Conservation (phyloP, 2,329 filamentous ascomycete genomes). For the Cordyceps fumosorosea region DNA sequence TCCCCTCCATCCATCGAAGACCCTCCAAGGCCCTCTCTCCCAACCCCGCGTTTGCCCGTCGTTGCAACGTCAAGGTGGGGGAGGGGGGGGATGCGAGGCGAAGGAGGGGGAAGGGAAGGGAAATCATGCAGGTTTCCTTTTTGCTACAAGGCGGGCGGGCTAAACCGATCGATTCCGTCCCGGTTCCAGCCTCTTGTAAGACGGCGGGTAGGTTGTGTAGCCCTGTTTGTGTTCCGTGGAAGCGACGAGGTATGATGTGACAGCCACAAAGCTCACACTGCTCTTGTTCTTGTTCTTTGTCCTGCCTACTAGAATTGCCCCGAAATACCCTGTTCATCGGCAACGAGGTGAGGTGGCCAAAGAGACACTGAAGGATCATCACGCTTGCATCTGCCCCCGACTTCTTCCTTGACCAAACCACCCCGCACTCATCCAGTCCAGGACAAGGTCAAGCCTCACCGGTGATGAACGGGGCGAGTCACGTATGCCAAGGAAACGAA, state of each 20-base stretch:
- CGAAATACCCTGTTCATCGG: no score
- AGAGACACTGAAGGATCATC: background rate
- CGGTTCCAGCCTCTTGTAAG: background rate
- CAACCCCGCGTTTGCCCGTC: background rate
- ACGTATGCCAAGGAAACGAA: background rate
- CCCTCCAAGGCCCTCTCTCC: background rate
- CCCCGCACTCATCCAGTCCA: background rate
- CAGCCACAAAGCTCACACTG: no score
- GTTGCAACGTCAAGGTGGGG: background rate
- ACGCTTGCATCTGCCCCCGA: background rate
- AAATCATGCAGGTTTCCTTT: background rate
- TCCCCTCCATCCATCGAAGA: no score
- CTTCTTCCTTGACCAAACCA: constrained; percentile 1
- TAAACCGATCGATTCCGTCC: background rate
- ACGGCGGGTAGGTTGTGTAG: background rate
- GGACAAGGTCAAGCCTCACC: background rate
- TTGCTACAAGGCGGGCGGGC: background rate
- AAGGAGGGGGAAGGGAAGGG: no score
- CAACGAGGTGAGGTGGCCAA: background rate
- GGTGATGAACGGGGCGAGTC: background rate
- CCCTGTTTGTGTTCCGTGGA: background rate
- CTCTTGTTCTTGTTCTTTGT: no score
- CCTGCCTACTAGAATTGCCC: no score
- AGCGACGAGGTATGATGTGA: no score
- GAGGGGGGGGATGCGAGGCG: no score